These are phyloP conservation scores for Actinomortierella wolfii DNA, from an alignment of 371 early-diverging fungal genomes.

Conservation along the genomic window DNA sequence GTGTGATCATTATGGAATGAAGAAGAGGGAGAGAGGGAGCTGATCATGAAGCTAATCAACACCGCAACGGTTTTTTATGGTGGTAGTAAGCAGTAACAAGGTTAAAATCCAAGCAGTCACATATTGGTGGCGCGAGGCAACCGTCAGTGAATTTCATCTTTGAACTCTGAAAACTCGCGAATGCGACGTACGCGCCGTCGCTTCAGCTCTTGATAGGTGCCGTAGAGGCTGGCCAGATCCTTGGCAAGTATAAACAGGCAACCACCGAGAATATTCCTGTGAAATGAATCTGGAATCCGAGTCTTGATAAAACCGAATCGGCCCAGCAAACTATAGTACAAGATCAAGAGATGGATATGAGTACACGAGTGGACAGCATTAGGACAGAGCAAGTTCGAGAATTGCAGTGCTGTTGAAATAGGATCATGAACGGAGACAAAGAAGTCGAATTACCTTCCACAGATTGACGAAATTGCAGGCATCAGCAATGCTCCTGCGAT, in stretches of 20 bases:
- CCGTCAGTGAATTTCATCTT: slow-evolving; percentile 30
- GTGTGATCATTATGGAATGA: slow-evolving; percentile 82
- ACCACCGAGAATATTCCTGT: slow-evolving; percentile 63
- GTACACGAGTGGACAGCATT: too few relatives aligned
- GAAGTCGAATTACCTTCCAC: slow-evolving; percentile 51
- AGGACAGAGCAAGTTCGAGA: background rate
- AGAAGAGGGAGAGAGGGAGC: too few relatives aligned
- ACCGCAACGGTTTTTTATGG: too few relatives aligned
- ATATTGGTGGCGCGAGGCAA: too few relatives aligned
- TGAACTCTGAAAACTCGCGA: slow-evolving; percentile 42
- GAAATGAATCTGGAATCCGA: slow-evolving; percentile 60
- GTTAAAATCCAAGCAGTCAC: too few relatives aligned
- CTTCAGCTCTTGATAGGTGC: slow-evolving; percentile 42
- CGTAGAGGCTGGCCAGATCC: slow-evolving; percentile 43
- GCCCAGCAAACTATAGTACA: slow-evolving; percentile 48
- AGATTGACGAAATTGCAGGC: slow-evolving; percentile 54
- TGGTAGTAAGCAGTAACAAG: too few relatives aligned
- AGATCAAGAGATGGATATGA: too few relatives aligned
- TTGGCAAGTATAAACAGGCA: slow-evolving; percentile 65
- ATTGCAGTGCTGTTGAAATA: too few relatives aligned
- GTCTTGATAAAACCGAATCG: slow-evolving; percentile 52
- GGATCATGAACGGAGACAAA: background rate
- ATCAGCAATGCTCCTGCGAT: slow-evolving; percentile 57
- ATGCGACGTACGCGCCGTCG: slow-evolving; percentile 40
- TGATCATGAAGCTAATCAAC: too few relatives aligned